Conservation (phyloP, 177 flowering plant species). For the Vitis hybrid region DNA sequence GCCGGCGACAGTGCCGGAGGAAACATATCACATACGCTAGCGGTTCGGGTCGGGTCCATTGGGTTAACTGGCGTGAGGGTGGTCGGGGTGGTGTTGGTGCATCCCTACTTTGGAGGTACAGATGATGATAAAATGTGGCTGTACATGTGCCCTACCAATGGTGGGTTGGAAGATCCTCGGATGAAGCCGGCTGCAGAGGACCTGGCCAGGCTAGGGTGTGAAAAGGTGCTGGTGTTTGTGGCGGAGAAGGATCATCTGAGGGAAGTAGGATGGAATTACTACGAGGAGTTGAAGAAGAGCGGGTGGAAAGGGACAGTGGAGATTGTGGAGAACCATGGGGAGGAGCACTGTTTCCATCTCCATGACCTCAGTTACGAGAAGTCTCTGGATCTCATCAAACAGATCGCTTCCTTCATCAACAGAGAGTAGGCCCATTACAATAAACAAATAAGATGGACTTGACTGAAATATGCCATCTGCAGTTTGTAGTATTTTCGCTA, state of each 20-base stretch:
- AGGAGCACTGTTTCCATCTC: constrained; percentile 14
- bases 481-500: too few species aligned
- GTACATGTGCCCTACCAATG: constrained; percentile 22
- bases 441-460: too few species aligned
- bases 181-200: constrained; percentile 24
- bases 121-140: constrained; percentile 24
- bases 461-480: too few species aligned
- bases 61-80: constrained; percentile 10
- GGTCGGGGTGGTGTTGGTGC: constrained; percentile 20
- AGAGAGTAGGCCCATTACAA: not conserved
- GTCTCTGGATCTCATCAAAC: constrained; percentile 8
- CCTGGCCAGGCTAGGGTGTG: constrained; percentile 28
- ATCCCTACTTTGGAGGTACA: constrained; percentile 32
- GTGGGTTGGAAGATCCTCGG: constrained; percentile 29
- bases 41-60: constrained; percentile 14
- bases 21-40: constrained; percentile 39
- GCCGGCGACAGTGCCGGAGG: constrained; percentile 58
- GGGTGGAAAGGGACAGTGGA: constrained; percentile 21
- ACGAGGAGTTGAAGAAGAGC: constrained; percentile 15
- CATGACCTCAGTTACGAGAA: not conserved
- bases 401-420: constrained; percentile 18
- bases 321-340: constrained; percentile 13
- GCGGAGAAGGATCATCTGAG: constrained; percentile 31
- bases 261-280: constrained; percentile 4
- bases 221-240: constrained; percentile 27